phyloP scores from a whole-genome alignment of 441 rosid species.

The Pelargonium myrrhifolium region DNA sequence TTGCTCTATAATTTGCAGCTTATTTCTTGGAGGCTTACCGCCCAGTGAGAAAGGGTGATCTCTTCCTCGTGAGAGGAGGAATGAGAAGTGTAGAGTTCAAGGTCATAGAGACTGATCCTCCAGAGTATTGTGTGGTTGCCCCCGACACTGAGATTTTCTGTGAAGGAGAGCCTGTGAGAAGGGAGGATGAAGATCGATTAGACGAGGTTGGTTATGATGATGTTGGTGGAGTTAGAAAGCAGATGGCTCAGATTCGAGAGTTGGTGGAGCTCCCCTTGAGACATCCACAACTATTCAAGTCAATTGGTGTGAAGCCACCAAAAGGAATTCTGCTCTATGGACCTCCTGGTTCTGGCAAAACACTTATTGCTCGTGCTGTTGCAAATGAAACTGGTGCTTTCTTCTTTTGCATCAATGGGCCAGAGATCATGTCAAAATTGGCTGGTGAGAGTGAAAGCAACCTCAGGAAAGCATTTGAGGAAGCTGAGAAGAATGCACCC shows the following conservation, averaged over 20 bases:
- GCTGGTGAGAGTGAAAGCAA: constrained; percentile 71
- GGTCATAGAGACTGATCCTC: no score
- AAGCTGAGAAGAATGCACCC: constrained; percentile 63
- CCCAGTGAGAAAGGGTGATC: constrained; percentile 57
- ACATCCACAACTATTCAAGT: constrained; percentile 58
- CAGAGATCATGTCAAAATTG: no score
- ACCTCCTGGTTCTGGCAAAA: constrained; percentile 66
- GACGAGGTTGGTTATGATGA: no score
- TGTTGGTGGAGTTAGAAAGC: constrained; percentile 65
- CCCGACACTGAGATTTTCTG: constrained; percentile 65
- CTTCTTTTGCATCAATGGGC: constrained; percentile 58
- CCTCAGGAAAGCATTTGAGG: constrained; percentile 62
- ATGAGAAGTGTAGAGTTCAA: constrained; percentile 66
- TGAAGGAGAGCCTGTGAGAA: constrained; percentile 54
- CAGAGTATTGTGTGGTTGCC: constrained; percentile 55
- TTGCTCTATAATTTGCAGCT: constrained; percentile 30
- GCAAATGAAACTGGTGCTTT: constrained; percentile 66
- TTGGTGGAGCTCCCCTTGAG: constrained; percentile 58
- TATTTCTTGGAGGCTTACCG: constrained; percentile 58
- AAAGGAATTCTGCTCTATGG: constrained; percentile 58
- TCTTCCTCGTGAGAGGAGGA: constrained; percentile 62
- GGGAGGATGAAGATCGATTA: constrained; percentile 61
- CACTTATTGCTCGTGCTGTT: constrained; percentile 61
- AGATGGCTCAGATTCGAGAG: constrained; percentile 66
- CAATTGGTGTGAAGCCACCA: constrained; percentile 66